Conservation (phyloP, 305 asterid genomes). For the Caryopteris hybrid region DNA sequence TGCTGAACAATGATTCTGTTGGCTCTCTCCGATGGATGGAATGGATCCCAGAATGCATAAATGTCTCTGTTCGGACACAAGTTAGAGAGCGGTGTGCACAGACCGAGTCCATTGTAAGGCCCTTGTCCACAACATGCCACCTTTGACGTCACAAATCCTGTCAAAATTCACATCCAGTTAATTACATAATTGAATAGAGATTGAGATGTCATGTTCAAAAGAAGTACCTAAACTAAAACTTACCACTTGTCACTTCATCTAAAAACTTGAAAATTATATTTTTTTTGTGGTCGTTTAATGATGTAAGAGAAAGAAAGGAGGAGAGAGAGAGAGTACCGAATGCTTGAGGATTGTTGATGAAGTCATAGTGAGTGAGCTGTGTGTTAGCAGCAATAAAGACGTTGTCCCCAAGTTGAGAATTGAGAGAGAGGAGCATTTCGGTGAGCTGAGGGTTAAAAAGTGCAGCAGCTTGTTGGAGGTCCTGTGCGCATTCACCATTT, state of each 20-base stretch:
- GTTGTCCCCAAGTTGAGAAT: constrained; percentile 30
- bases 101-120: constrained; percentile 63
- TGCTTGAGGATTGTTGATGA: constrained; percentile 44
- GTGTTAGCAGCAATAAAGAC: constrained; percentile 53
- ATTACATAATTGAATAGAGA: no score
- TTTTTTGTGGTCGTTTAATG: no score
- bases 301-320: no score
- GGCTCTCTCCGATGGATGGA: constrained; percentile 78
- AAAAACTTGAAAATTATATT: no score
- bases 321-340: constrained; percentile 23
- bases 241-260: no score
- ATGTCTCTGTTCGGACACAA: constrained; percentile 57
- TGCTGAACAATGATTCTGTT: constrained; percentile 57
- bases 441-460: constrained; percentile 58
- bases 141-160: constrained; percentile 69
- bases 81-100: constrained; percentile 59
- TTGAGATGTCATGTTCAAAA: no score
- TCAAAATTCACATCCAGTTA: neutral
- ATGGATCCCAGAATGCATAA: constrained; percentile 83
- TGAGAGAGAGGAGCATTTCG: constrained; percentile 37
- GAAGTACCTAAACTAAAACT: no score
- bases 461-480: constrained; percentile 46
- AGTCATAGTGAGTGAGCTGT: constrained; percentile 30
- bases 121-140: constrained; percentile 92
- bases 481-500: constrained; percentile 45